Evolutionary conservation across 2,329 filamentous ascomycete species (phyloP).

Genomic region (Aspergillus intermedius): DNA sequence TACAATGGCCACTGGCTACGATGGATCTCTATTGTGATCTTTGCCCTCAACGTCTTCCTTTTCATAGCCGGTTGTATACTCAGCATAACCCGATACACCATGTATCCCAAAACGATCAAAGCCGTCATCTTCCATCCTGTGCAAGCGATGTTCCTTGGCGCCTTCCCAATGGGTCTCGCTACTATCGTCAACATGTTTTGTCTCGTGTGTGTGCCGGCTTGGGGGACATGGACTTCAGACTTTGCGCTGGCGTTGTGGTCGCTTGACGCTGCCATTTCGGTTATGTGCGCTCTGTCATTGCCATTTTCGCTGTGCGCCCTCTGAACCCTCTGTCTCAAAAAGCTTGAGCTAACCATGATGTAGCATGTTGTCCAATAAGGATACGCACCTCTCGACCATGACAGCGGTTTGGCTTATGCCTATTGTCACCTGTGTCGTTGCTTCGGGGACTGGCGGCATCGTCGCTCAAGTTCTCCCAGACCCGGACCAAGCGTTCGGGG

Average conservation of each 20-base stretch:
- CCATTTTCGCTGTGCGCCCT: slow-evolving; percentile 48
- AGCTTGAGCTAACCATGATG: not conserved
- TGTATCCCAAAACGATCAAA: slow-evolving; percentile 59
- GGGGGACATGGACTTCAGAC: slow-evolving; percentile 50
- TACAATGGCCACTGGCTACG: slow-evolving; percentile 23
- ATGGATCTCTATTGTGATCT: slow-evolving; percentile 20
- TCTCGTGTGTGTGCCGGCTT: slow-evolving; percentile 52
- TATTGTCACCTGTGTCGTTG: slow-evolving; percentile 60
- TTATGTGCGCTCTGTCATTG: slow-evolving; percentile 47
- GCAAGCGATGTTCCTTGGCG: slow-evolving; percentile 61
- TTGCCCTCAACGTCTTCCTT: slow-evolving; percentile 18
- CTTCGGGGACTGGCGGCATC: slow-evolving; percentile 55
- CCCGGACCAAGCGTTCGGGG: slow-evolving; percentile 50
- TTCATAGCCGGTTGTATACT: slow-evolving; percentile 20
- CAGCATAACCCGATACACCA: slow-evolving; percentile 52
- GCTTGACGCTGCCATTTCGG: slow-evolving; percentile 47
- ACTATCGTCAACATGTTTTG: slow-evolving; percentile 61
- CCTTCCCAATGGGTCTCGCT: slow-evolving; percentile 60
- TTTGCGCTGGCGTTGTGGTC: slow-evolving; percentile 54
- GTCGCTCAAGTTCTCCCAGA: slow-evolving; percentile 53
- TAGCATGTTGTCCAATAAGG: slow-evolving; percentile 6
- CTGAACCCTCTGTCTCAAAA: not conserved
- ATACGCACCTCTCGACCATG: slow-evolving; percentile 44
- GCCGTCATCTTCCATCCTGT: slow-evolving; percentile 60
- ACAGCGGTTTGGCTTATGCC: slow-evolving; percentile 61